Evolutionary conservation across 805 yeast genomes (phyloP).

Genomic region (Starmerella cellae): DNA sequence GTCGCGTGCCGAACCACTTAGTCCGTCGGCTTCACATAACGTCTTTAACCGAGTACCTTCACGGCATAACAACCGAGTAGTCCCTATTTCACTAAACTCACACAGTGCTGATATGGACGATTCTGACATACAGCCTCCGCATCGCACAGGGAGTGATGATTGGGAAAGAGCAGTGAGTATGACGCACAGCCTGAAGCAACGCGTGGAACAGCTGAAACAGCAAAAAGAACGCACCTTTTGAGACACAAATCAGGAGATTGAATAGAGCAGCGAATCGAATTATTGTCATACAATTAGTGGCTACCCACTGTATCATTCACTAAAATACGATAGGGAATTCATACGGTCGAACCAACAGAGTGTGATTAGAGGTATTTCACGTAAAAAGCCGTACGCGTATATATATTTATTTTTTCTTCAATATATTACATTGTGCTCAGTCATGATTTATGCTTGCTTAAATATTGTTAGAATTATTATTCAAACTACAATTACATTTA

Average conservation of each 20-base stretch:
- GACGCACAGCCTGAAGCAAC: conserved; percentile 12
- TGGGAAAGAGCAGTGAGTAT: conserved; percentile 16
- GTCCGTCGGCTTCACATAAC: too few species aligned
- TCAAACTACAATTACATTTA: too few species aligned
- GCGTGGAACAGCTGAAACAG: conserved; percentile 13
- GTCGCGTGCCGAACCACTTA: not conserved
- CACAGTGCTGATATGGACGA: not conserved
- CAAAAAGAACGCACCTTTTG: not conserved
- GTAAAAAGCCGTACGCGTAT: not conserved
- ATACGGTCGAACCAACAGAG: too few species aligned
- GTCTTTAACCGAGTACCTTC: not conserved
- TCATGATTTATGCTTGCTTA: too few species aligned
- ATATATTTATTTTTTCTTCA: not conserved
- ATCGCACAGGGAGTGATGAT: not conserved
- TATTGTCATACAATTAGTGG: too few species aligned
- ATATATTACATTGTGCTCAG: too few species aligned
- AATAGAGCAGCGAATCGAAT: too few species aligned
- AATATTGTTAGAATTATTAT: too few species aligned
- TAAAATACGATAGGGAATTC: too few species aligned
- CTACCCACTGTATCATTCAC: too few species aligned
- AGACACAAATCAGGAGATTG: too few species aligned
- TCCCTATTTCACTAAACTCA: not conserved
- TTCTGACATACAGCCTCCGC: not conserved
- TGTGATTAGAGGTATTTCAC: too few species aligned
- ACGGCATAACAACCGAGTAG: conserved; percentile 1